Percentiles rank a stretch among this genome's conserved stretches.
These are phyloP conservation scores for Acarospora socialis DNA, from an alignment of 2,329 filamentous ascomycete genomes.

Conservation along the genomic window DNA sequence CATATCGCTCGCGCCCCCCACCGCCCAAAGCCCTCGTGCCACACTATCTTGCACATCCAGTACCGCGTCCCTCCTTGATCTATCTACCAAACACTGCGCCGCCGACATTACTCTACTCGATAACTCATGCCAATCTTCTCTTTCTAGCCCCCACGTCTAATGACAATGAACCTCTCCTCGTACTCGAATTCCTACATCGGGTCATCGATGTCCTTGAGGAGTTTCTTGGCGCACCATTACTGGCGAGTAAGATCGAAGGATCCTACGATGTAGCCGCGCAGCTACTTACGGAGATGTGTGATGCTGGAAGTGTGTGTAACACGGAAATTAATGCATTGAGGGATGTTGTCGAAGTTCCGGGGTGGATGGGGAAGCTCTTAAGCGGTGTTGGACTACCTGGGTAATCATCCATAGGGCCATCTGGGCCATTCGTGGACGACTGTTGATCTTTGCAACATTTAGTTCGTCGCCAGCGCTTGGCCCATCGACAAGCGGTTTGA, in stretches of 20 bases:
- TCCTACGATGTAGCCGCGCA: constrained; percentile 92
- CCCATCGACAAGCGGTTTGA: constrained; percentile 25
- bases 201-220: constrained; percentile 87
- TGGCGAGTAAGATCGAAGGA: constrained; percentile 73
- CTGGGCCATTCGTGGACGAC: background rate
- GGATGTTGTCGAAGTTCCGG: constrained; percentile 84
- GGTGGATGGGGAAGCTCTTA: constrained; percentile 75
- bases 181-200: constrained; percentile 88
- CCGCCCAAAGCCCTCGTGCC: constrained; percentile 63
- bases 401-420: constrained; percentile 32
- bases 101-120: constrained; percentile 75
- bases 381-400: constrained; percentile 75
- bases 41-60: constrained; percentile 70
- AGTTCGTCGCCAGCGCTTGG: constrained; percentile 29
- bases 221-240: constrained; percentile 75
- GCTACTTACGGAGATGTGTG: constrained; percentile 88
- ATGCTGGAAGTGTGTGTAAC: constrained; percentile 74
- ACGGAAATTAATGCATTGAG: constrained; percentile 87
- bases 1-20: constrained; percentile 70
- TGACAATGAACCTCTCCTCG: constrained; percentile 77
- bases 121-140: constrained; percentile 74
- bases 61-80: constrained; percentile 71
- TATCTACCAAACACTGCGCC: constrained; percentile 73
- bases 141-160: constrained; percentile 72
- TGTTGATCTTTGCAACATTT: constrained; percentile 11